Base-by-base conservation (phyloP, 441 rosid species). In the Pelargonium citronellum region DNA sequence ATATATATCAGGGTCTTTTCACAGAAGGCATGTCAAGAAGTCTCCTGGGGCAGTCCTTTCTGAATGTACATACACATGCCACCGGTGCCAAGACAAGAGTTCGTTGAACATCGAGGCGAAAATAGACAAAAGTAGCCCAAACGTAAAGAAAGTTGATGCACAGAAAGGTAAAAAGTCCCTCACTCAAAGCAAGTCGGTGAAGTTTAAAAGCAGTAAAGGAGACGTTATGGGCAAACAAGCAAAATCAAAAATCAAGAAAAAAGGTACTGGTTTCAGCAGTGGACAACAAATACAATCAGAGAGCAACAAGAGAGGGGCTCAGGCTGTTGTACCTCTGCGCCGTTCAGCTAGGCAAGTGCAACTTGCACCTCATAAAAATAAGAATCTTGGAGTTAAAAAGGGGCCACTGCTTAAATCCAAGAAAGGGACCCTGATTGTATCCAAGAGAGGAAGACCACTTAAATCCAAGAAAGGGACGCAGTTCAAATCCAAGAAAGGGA, bases 311-410 rank as follows among this genome's bases (percentile, higher is more conserved):
- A 20, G 64, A 20, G 30, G 64, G 3, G 64, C 10, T 5, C 30
- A 58, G 64, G 64, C 64, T 27, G 82, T 72, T 71, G 80, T 86
- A 62, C 97, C 97, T 27, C 71, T 95, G 74, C 95, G 98, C 12
- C 93, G 97, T 72, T 95, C 99, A 53, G 78, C 91, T 53, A 88
- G 99, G 84, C 83, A 75, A 74, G 44, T 84, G 3, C 86, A 86
- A 66, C 77, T 81, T 75, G 75, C 78, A 5, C 67, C 81, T 55
- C 72, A 82, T 75, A 92, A 82, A 78, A 81, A 68, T 69, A 83
- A 75, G 79, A 85, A 78, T 68, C 77, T 46, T 41, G 78, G 72
- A 62, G 78, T 71, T 12, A 41, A 49, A 58, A 58, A 58, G 6
- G 64, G 64, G 57, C 17, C 57, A 5, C 57, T 13, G 62, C 13